Evolutionary conservation across 805 yeast species (phyloP), one percentile per base, ranked within the genome.

Genomic region (Candida namnaoensis): DNA sequence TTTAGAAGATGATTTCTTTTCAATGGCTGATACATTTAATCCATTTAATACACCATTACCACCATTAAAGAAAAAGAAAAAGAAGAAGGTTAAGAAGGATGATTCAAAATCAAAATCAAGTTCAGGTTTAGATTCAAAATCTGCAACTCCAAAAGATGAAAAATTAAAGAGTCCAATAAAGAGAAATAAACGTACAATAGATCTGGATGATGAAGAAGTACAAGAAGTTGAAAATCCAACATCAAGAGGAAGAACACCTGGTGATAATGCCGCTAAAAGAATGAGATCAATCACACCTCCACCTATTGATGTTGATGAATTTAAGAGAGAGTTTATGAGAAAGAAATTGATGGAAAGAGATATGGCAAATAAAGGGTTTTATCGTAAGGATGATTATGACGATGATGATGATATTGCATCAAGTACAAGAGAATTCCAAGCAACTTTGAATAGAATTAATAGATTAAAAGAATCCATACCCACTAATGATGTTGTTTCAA

Each of bases 1-100:
- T 28, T 11, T 53, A 2, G 57, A 54, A 15, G 58, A 56, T 40
- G 60, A 56, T 40, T 56, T 56, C 43, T 56, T 56, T 39, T 47
- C 57, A 3, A 50, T 55, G 54, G 43, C 38, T 14, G 19, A 19
- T 19, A 35, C 37, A 8, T 30, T 11, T 13, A 30, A 13, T 12
- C 13, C 5, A 30, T 19, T 19, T 19, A 19, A 3, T 19, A 36
- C 25, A 14, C 42, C 43, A 3, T 5, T 24, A 6, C 36, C 33
- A 14, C 45, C 26, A 34, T 43, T 42, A 37, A 47, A 45, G 41
- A 50, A 47, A 37, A 51, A 48, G 40, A 55, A 45, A 33, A 44
- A 40, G 34, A 48, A 41, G 39, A 49, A 44, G 37, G 38, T 36
- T 33, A 40, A 46, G 32, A 36, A 37, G 33, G 7, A 8, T 30